A percentile compares a stretch with the other conserved stretches of the same genome.
Conservation (phyloP, 345 rosid species). For the Eutrema yunnanense region DNA sequence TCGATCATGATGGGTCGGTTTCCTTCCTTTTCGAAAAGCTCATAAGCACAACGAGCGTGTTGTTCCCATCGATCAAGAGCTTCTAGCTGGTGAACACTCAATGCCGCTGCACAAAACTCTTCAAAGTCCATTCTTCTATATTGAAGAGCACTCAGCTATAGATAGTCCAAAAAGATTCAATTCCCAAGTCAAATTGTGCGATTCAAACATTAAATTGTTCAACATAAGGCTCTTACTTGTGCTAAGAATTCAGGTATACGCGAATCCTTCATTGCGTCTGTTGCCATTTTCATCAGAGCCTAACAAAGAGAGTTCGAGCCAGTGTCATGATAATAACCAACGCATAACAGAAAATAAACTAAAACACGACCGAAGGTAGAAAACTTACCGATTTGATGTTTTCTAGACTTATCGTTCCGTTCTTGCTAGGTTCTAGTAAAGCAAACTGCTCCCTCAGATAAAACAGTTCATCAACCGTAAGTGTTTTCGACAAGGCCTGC, state of each 20-base stretch:
- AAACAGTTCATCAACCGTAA: constrained; percentile 71
- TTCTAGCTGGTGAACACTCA: constrained; percentile 10
- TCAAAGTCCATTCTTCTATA: constrained; percentile 20
- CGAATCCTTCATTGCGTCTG: constrained; percentile 94
- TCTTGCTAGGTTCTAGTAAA: constrained; percentile 73
- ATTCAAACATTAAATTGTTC: background rate
- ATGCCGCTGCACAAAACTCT: constrained; percentile 4
- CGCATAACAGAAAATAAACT: background rate
- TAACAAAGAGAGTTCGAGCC: constrained; percentile 27
- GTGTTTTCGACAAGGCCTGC: constrained; percentile 89
- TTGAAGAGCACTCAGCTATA: constrained; percentile 80
- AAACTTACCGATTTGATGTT: constrained; percentile 53
- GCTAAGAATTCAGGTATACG: constrained; percentile 79
- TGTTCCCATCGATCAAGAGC: constrained; percentile 23
- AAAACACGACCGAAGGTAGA: background rate
- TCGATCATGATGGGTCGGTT: constrained; percentile 85
- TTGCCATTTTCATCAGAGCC: constrained; percentile 83
- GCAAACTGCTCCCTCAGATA: constrained; percentile 88
- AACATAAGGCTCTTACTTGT: constrained; percentile 45
- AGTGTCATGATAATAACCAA: constrained; percentile 1
- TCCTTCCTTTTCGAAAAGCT: constrained; percentile 89
- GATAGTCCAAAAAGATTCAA: background rate
- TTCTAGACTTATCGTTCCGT: constrained; percentile 69
- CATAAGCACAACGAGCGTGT: constrained; percentile 86
- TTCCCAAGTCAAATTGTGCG: background rate